Percentiles rank a stretch among this genome's conserved stretches.
Evolutionary conservation across 768 basidiomycete species (phyloP).

Genomic region (Neoboletus subvelutipes): DNA sequence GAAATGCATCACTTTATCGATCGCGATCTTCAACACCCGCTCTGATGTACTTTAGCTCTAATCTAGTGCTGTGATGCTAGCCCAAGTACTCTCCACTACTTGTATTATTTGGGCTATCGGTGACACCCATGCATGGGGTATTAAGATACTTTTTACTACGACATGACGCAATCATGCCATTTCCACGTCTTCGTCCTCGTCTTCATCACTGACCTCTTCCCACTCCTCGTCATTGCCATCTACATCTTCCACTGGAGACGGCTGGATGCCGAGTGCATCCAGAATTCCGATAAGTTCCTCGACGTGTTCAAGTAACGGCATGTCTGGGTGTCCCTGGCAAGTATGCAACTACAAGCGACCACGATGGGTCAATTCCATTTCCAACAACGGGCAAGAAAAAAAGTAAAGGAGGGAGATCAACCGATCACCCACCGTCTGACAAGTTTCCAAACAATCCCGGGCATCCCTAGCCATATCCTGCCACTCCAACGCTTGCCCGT

Average conservation of each 20-base stretch:
- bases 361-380: not conserved
- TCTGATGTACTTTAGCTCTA: no score
- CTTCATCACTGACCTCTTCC: conserved; percentile 62
- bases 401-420: not conserved
- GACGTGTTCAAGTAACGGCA: conserved; percentile 72
- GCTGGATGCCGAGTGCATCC: conserved; percentile 62
- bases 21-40: no score
- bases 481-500: conserved; percentile 53
- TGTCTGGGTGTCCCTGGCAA: conserved; percentile 72
- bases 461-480: conserved; percentile 78
- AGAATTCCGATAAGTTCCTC: conserved; percentile 70
- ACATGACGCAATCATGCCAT: conserved; percentile 41
- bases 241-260: conserved; percentile 51
- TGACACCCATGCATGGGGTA: not conserved
- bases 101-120: not conserved
- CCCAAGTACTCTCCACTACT: no score
- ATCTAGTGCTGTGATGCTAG: no score
- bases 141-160: conserved; percentile 12
- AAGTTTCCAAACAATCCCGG: conserved; percentile 80
- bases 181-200: conserved; percentile 54
- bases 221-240: conserved; percentile 47
- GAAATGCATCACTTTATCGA: no score
- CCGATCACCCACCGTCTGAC: conserved; percentile 60
- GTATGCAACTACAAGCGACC: conserved; percentile 54
- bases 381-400: not conserved